phyloP scores from a whole-genome alignment of 1,284 basidiomycete genomes.

The Rhodotorula sp. region DNA sequence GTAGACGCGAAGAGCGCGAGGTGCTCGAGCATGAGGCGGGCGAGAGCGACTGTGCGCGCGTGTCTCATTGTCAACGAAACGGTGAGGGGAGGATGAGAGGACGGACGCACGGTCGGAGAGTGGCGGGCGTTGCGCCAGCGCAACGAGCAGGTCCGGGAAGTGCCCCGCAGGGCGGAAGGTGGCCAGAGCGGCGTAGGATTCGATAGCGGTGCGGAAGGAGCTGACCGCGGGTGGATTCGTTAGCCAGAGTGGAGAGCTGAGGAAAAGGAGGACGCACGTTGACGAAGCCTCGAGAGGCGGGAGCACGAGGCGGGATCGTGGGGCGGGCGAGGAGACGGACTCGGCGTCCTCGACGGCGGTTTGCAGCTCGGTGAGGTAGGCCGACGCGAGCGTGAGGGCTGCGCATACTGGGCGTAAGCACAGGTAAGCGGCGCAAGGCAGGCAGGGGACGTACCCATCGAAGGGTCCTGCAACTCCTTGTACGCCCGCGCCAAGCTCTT shows the following conservation, averaged over 20 bases:
- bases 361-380: conserved; percentile 4
- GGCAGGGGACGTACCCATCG: neutral
- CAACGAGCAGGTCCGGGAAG: conserved; percentile 20
- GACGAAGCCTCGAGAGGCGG: neutral
- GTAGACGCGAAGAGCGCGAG: conserved; percentile 19
- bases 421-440: neutral
- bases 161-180: neutral
- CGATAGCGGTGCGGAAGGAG: neutral
- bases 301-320: neutral
- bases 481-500: neutral
- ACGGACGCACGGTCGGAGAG: conserved; percentile 12
- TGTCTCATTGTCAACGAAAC: too few relatives aligned
- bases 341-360: conserved; percentile 2
- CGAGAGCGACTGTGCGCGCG: conserved; percentile 20
- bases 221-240: neutral
- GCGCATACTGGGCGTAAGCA: neutral
- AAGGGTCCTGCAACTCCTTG: neutral
- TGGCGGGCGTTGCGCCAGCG: conserved; percentile 21
- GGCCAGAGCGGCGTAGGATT: neutral
- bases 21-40: conserved; percentile 31
- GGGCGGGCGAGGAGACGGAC: neutral
- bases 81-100: neutral
- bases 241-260: neutral
- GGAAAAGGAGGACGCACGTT: neutral
- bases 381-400: neutral